These are phyloP conservation scores for Podaxis sp. DNA, from an alignment of 768 basidiomycete species.

Conservation along the genomic window DNA sequence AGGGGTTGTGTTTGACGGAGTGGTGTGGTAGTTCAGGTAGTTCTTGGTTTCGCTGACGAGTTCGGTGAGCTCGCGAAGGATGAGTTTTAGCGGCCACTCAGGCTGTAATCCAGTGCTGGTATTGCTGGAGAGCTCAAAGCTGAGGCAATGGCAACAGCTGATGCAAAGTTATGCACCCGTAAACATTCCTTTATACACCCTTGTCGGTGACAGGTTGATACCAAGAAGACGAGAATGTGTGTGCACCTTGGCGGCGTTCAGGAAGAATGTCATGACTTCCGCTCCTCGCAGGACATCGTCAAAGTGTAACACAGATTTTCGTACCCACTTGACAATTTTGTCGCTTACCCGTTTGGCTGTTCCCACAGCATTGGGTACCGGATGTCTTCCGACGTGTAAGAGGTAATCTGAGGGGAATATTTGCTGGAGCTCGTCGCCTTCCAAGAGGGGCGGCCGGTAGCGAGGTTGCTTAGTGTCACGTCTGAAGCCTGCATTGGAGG, in stretches of 20 bases:
- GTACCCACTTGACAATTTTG: conserved; percentile 35
- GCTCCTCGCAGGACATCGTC: conserved; percentile 31
- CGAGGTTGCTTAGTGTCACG: conserved; percentile 35
- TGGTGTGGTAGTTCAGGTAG: conserved; percentile 33
- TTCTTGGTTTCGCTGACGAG: conserved; percentile 30
- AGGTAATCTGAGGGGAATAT: conserved; percentile 36
- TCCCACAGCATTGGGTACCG: conserved; percentile 28
- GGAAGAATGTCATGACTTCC: conserved; percentile 39
- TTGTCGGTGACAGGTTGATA: neutral
- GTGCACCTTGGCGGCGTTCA: conserved; percentile 34
- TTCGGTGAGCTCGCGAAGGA: conserved; percentile 28
- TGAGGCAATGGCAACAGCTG: conserved; percentile 36
- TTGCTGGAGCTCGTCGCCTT: conserved; percentile 35
- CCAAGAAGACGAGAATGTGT: conserved; percentile 10
- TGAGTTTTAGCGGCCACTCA: conserved; percentile 21
- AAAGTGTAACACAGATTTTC: conserved; percentile 35
- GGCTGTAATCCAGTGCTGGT: conserved; percentile 28
- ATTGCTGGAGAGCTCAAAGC: conserved; percentile 38
- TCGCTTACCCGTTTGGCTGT: conserved; percentile 27
- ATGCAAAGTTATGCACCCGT: conserved; percentile 38
- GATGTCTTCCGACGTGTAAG: conserved; percentile 19
- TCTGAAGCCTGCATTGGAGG: conserved; percentile 26
- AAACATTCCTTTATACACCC: conserved; percentile 35
- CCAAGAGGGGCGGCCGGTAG: conserved; percentile 38
- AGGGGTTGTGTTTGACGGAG: conserved; percentile 20